A percentile compares a stretch with the other conserved stretches of the same genome.
These are phyloP conservation scores for Paracorniculantispora psalliotae DNA, from an alignment of 2,329 filamentous ascomycete genomes.

Conservation along the genomic window DNA sequence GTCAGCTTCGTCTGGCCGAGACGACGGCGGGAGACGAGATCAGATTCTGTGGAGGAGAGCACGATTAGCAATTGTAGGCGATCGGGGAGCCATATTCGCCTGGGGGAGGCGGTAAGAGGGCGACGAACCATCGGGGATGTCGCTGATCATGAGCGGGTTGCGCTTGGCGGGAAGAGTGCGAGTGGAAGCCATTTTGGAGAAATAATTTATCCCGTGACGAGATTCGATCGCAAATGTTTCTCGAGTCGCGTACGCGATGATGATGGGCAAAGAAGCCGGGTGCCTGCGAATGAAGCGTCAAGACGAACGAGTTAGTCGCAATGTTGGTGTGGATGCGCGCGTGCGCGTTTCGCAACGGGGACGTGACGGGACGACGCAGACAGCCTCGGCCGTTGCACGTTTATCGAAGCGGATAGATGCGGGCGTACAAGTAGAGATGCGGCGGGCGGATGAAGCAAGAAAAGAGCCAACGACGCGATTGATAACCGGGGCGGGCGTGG, in stretches of 20 bases:
- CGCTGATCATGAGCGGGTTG: conserved; percentile 59
- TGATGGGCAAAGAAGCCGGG: background rate
- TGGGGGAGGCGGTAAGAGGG: conserved; percentile 16
- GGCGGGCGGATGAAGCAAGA: background rate
- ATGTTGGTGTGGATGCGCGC: background rate
- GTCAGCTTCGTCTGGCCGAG: conserved; percentile 89
- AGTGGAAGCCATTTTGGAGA: conserved; percentile 6
- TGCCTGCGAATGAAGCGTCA: background rate
- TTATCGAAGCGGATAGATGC: background rate
- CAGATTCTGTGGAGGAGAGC: conserved; percentile 48
- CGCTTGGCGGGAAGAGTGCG: conserved; percentile 50
- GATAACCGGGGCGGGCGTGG: background rate
- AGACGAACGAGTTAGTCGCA: conserved; percentile 4
- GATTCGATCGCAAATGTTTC: background rate
- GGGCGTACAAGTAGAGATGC: background rate
- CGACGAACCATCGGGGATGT: conserved; percentile 41
- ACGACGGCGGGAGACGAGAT: conserved; percentile 77
- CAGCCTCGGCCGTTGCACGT: background rate
- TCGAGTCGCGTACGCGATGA: background rate
- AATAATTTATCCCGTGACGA: background rate
- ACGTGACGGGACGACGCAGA: background rate
- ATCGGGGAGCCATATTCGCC: conserved; percentile 15
- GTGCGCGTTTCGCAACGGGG: background rate
- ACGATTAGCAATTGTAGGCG: background rate
- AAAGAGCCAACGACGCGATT: conserved; percentile 7